A percentile compares a stretch with the other conserved stretches of the same genome.
Evolutionary conservation across 2,329 filamentous ascomycete genomes (phyloP).

Genomic region (Gyromitra esculenta): DNA sequence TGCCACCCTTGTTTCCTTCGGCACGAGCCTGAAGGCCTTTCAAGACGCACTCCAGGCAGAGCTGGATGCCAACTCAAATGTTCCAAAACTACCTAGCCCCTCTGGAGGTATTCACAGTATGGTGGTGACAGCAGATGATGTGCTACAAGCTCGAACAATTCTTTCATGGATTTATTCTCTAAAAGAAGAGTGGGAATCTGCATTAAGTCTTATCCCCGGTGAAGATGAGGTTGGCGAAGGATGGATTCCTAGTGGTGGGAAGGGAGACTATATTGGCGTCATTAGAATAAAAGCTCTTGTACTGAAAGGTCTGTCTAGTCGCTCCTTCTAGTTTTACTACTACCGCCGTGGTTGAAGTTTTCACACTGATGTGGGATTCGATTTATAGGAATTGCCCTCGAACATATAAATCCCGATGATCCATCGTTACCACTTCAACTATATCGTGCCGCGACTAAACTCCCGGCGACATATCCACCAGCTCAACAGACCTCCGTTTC

Average conservation of each 20-base stretch:
- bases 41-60: conserved; percentile 47
- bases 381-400: conserved; percentile 52
- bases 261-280: conserved; percentile 53
- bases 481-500: conserved; percentile 38
- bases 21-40: conserved; percentile 36
- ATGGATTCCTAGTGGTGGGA: conserved; percentile 43
- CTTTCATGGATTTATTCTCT: conserved; percentile 87
- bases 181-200: conserved; percentile 70
- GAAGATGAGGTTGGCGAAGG: conserved; percentile 53
- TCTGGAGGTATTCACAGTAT: conserved; percentile 57
- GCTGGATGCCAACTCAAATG: conserved; percentile 41
- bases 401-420: conserved; percentile 50
- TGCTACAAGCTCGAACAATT: conserved; percentile 82
- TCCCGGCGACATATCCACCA: conserved; percentile 46
- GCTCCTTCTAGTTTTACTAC: conserved; percentile 17
- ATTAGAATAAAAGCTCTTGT: conserved; percentile 55
- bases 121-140: conserved; percentile 65
- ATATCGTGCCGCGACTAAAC: conserved; percentile 52
- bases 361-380: conserved; percentile 12
- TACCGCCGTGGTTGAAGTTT: neutral
- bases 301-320: conserved; percentile 52
- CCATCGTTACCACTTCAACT: conserved; percentile 52
- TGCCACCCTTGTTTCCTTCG: conserved; percentile 20
- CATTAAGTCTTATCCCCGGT: conserved; percentile 48
- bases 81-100: conserved; percentile 52